A percentile compares a stretch with the other conserved stretches of the same genome.
These are phyloP conservation scores for Cryptococcus sp. DNA, from an alignment of 1,284 basidiomycete genomes.

Conservation along the genomic window DNA sequence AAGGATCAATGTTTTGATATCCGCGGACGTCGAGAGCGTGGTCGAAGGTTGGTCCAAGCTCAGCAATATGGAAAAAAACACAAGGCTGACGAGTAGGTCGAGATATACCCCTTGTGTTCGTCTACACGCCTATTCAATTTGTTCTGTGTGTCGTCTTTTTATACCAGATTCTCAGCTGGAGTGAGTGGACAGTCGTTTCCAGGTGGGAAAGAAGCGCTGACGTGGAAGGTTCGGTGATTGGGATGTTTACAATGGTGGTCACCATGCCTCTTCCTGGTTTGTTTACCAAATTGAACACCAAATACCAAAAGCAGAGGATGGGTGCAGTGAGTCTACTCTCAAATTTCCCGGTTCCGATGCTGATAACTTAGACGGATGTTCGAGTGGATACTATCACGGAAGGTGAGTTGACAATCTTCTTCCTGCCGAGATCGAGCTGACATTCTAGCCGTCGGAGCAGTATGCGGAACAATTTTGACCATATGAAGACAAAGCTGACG, in stretches of 20 bases:
- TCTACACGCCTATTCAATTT: conserved; percentile 42
- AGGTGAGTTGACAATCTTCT: conserved; percentile 30
- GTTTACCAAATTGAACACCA: conserved; percentile 35
- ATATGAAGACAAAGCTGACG: no score
- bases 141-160: conserved; percentile 37
- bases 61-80: not conserved
- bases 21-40: conserved; percentile 44
- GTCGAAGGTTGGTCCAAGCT: conserved; percentile 31
- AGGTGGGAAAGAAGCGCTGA: conserved; percentile 34
- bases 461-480: conserved; percentile 3
- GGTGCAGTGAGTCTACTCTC: conserved; percentile 25
- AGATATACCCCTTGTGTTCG: conserved; percentile 38
- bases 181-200: no score
- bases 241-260: conserved; percentile 52
- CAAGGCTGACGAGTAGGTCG: conserved; percentile 23
- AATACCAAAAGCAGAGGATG: conserved; percentile 37
- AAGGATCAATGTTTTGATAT: conserved; percentile 57
- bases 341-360: conserved; percentile 16
- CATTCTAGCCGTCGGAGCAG: conserved; percentile 18
- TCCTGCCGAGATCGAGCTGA: not conserved
- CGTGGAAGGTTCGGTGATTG: conserved; percentile 49
- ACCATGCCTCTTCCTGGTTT: conserved; percentile 54
- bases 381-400: conserved; percentile 54
- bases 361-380: conserved; percentile 48
- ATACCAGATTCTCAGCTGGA: conserved; percentile 44